Conservation (phyloP, 2,329 filamentous ascomycete species). For the Hyphodiscus sp. region DNA sequence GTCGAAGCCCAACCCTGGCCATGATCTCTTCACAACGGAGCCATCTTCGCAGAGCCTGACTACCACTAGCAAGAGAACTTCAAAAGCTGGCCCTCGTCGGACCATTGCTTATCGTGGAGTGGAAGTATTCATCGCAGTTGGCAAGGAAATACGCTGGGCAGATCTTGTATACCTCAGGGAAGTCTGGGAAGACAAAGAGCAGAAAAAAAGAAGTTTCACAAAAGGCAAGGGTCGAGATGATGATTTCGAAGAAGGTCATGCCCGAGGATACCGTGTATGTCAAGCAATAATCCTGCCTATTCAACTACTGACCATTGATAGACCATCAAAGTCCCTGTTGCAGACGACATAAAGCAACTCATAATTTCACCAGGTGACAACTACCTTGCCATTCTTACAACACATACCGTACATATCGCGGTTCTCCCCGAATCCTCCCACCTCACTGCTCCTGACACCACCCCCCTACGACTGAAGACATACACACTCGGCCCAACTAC, state of each 20-base stretch:
- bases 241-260: conserved; percentile 28
- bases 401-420: conserved; percentile 81
- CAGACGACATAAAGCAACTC: conserved; percentile 78
- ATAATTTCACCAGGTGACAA: conserved; percentile 75
- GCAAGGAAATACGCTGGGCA: conserved; percentile 87
- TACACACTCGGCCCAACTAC: conserved; percentile 90
- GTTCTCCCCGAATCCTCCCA: conserved; percentile 77
- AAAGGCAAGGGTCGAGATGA: conserved; percentile 14
- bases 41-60: conserved; percentile 14
- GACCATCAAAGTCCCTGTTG: conserved; percentile 71
- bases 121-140: conserved; percentile 82
- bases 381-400: conserved; percentile 78
- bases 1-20: conserved; percentile 67
- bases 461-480: conserved; percentile 71
- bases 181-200: conserved; percentile 37
- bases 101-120: conserved; percentile 77
- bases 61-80: conserved; percentile 35
- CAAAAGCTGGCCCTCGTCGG: conserved; percentile 44
- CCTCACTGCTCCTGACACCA: conserved; percentile 60
- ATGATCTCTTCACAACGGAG: conserved; percentile 61
- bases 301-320: conserved; percentile 32
- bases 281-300: conserved; percentile 14
- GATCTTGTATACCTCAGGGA: conserved; percentile 77
- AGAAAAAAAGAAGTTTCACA: conserved; percentile 14
- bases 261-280: conserved; percentile 44